phyloP scores from a whole-genome alignment of 345 rosid genomes.

The Euclidium syriacum region DNA sequence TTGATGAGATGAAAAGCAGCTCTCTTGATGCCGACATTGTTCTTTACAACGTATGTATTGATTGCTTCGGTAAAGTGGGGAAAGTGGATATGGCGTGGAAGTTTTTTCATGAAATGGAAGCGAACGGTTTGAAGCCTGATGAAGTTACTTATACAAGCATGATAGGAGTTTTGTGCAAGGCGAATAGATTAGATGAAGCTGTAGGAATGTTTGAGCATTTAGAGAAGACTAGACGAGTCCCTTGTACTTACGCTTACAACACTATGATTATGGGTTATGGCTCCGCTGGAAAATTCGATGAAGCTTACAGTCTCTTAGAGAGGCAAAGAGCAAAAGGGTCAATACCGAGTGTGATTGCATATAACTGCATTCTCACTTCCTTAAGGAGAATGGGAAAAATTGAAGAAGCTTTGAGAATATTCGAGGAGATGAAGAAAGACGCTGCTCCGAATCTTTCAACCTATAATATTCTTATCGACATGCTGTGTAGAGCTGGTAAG shows the following conservation, averaged over 20 bases:
- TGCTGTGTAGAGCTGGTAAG: slow-evolving; percentile 72
- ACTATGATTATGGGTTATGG: slow-evolving; percentile 98
- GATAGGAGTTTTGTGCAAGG: slow-evolving; percentile 85
- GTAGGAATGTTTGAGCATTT: slow-evolving; percentile 78
- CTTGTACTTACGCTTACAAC: slow-evolving; percentile 87
- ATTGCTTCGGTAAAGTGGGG: slow-evolving; percentile 88
- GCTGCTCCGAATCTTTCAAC: slow-evolving; percentile 73
- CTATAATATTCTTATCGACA: slow-evolving; percentile 74
- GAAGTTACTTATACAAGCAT: slow-evolving; percentile 89
- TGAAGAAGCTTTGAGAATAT: slow-evolving; percentile 60
- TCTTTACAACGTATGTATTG: slow-evolving; percentile 93
- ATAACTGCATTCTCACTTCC: slow-evolving; percentile 87
- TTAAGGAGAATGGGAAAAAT: slow-evolving; percentile 65
- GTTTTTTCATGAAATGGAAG: slow-evolving; percentile 87
- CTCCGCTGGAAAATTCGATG: slow-evolving; percentile 74
- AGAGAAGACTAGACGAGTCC: slow-evolving; percentile 61
- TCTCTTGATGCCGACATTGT: slow-evolving; percentile 68
- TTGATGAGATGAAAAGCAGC: slow-evolving; percentile 92
- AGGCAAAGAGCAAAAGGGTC: slow-evolving; percentile 84
- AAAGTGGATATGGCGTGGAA: slow-evolving; percentile 97
- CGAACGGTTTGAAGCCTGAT: slow-evolving; percentile 66
- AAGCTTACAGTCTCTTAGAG: slow-evolving; percentile 72
- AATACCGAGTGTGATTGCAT: slow-evolving; percentile 84
- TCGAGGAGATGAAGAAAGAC: slow-evolving; percentile 85
- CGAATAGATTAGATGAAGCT: slow-evolving; percentile 73